phyloP scores from a whole-genome alignment of 2,329 filamentous ascomycete genomes.

The Microdochium paspali region DNA sequence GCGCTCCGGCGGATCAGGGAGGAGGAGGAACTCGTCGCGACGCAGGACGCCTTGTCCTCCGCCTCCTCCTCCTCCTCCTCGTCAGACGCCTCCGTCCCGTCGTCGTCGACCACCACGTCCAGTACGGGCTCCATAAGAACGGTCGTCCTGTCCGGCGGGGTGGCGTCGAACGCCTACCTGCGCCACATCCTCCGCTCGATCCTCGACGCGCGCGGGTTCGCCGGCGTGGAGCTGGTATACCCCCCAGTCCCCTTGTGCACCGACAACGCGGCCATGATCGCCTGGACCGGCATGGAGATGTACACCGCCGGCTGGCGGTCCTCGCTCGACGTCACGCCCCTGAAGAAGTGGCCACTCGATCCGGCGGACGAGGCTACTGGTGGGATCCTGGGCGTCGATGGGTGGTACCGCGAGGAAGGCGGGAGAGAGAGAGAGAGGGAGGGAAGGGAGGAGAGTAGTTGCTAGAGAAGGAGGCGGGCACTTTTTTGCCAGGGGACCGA shows the following conservation, averaged over 20 bases:
- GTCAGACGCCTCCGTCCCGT: too few relatives aligned
- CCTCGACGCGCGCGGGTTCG: slow-evolving; percentile 58
- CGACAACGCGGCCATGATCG: slow-evolving; percentile 97
- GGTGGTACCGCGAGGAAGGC: slow-evolving; percentile 31
- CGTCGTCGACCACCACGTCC: background rate
- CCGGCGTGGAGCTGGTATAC: slow-evolving; percentile 52
- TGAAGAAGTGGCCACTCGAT: slow-evolving; percentile 70
- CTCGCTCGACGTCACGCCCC: slow-evolving; percentile 46
- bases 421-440: background rate
- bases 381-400: slow-evolving; percentile 54
- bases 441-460: too few relatives aligned
- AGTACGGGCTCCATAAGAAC: slow-evolving; percentile 25
- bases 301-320: slow-evolving; percentile 66
- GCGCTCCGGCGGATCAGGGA: slow-evolving; percentile 38
- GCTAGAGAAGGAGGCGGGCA: too few relatives aligned
- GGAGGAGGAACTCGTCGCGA: background rate
- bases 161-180: slow-evolving; percentile 77
- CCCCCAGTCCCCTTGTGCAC: slow-evolving; percentile 77
- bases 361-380: slow-evolving; percentile 38
- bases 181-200: slow-evolving; percentile 50
- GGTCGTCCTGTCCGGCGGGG: slow-evolving; percentile 80
- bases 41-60: background rate
- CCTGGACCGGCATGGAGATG: slow-evolving; percentile 91
- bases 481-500: too few relatives aligned
- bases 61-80: too few relatives aligned